A percentile compares a stretch with the other conserved stretches of the same genome.
phyloP scores from a whole-genome alignment of 2,329 filamentous ascomycete genomes.

The Aspergillus sclerotialis region DNA sequence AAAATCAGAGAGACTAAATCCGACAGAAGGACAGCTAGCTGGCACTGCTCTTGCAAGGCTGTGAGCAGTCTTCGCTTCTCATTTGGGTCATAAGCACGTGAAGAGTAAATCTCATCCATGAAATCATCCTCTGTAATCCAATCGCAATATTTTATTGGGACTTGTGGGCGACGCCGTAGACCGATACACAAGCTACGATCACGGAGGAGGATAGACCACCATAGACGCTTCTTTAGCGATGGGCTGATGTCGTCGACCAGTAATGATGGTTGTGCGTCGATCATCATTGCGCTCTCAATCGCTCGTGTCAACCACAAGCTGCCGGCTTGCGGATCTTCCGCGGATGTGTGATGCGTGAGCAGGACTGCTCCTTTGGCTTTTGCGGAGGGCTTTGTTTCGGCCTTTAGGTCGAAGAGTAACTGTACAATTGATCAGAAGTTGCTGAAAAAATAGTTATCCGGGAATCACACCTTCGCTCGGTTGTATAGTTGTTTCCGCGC shows the following conservation, averaged over 20 bases:
- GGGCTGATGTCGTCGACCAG: slow-evolving; percentile 22
- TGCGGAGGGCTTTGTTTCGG: slow-evolving; percentile 15
- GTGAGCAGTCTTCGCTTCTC: slow-evolving; percentile 41
- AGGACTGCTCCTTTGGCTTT: slow-evolving; percentile 26
- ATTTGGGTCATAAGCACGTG: slow-evolving; percentile 40
- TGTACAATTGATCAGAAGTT: slow-evolving; percentile 3
- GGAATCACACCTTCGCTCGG: slow-evolving; percentile 31
- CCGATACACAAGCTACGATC: slow-evolving; percentile 46
- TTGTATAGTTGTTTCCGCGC: slow-evolving; percentile 42
- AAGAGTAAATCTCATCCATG: slow-evolving; percentile 39
- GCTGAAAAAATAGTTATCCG: not conserved
- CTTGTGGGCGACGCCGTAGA: slow-evolving; percentile 45
- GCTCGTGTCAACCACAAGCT: slow-evolving; percentile 43
- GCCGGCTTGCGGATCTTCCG: slow-evolving; percentile 19
- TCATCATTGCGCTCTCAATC: slow-evolving; percentile 44
- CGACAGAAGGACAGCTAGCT: slow-evolving; percentile 42
- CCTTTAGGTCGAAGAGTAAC: slow-evolving; percentile 24
- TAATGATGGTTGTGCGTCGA: slow-evolving; percentile 39
- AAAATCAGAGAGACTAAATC: slow-evolving; percentile 43
- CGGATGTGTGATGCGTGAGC: slow-evolving; percentile 35
- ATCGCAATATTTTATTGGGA: slow-evolving; percentile 38
- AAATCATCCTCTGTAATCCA: slow-evolving; percentile 39
- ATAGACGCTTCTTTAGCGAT: slow-evolving; percentile 43
- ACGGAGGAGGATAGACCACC: slow-evolving; percentile 51
- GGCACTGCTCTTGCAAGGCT: slow-evolving; percentile 41